phyloP scores from a whole-genome alignment of 169 alveolate species.

The Plasmodium inui region DNA sequence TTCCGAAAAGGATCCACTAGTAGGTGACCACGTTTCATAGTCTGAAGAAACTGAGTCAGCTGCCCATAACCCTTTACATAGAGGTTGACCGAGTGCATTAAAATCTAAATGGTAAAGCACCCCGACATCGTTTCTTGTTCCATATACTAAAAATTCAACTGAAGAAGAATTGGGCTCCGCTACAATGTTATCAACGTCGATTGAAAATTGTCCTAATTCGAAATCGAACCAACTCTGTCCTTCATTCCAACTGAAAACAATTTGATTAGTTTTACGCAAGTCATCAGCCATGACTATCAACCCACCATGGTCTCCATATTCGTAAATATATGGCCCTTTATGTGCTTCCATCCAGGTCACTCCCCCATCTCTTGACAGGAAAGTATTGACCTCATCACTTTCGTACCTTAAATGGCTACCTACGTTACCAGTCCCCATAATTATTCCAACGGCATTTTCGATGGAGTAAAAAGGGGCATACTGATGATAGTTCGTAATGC shows the following conservation, averaged over 20 bases:
- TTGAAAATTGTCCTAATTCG: slow-evolving; percentile 89
- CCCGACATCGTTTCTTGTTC: slow-evolving; percentile 92
- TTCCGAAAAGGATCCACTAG: slow-evolving; percentile 83
- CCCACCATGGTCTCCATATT: slow-evolving; percentile 99
- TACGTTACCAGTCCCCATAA: slow-evolving; percentile 97
- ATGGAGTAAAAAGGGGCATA: slow-evolving; percentile 96
- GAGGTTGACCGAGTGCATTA: slow-evolving; percentile 94
- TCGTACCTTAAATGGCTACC: slow-evolving; percentile 92
- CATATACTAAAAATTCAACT: slow-evolving; percentile 95
- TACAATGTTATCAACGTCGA: slow-evolving; percentile 94
- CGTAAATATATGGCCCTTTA: slow-evolving; percentile 98
- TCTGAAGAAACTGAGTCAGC: slow-evolving; percentile 96
- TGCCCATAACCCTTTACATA: slow-evolving; percentile 95
- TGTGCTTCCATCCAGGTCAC: slow-evolving; percentile 97
- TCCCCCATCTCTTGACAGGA: slow-evolving; percentile 98
- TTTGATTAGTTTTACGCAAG: slow-evolving; percentile 88
- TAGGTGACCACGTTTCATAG: slow-evolving; percentile 96
- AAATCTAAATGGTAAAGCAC: slow-evolving; percentile 95
- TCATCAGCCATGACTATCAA: slow-evolving; percentile 97
- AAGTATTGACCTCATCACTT: slow-evolving; percentile 93
- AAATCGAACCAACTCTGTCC: slow-evolving; percentile 98
- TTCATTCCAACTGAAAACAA: slow-evolving; percentile 95
- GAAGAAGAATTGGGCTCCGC: slow-evolving; percentile 97
- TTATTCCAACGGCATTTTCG: slow-evolving; percentile 97
- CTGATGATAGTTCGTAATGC: slow-evolving; percentile 89